Base-by-base conservation (phyloP, 345 rosid genomes). In the Linum usitatissimum region DNA sequence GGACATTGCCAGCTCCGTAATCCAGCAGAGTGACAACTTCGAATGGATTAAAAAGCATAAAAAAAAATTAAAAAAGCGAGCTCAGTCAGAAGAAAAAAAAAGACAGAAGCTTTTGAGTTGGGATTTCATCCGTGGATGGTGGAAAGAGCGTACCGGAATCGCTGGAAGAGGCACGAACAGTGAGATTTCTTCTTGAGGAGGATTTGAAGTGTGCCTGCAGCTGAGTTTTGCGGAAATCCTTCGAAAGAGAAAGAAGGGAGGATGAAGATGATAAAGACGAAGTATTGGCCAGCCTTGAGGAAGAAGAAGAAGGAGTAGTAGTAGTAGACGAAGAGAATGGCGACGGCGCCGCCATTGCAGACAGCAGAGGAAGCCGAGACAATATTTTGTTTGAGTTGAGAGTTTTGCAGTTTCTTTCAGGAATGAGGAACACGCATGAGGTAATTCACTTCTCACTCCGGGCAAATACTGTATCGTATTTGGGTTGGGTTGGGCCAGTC, bases 1-100 rank as follows among this genome's bases (percentile, higher is more conserved):
- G 83, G 30, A 93, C 97, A 70, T 93, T 93, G 60, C 96, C 96
- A 53, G 96, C 97, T 14, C 99, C 97, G 56, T 93, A 93, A 75
- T 93, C 99, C 63, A 93, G 96, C 82, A 93, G 64, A 36, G 94
- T 90, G 67, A 93, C 97, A 34, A 69, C 96, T 84, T 68, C 39
- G 54, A 3, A 68, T 57, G 20, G n/a, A 57, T 56, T 18, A 39
- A 53, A 73, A 18, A 59, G 23, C 54, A 40, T 9, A 56, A 21
- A 61, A 5, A 10, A 18, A 54, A 18, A 64, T 7, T 15, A 66
- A 23, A 19, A 28, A 57, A n/a, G 31, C 21, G 6, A 30, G 51
- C 10, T 7, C 5, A 12, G 19, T 0, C 0, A 12, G 21, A 6
- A 39, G 17, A 54, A 66, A 42, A 66, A 42, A 45, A 19, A 54